phyloP scores from a whole-genome alignment of 192 early-diverging fungal species.

The Coemansia sp. region DNA sequence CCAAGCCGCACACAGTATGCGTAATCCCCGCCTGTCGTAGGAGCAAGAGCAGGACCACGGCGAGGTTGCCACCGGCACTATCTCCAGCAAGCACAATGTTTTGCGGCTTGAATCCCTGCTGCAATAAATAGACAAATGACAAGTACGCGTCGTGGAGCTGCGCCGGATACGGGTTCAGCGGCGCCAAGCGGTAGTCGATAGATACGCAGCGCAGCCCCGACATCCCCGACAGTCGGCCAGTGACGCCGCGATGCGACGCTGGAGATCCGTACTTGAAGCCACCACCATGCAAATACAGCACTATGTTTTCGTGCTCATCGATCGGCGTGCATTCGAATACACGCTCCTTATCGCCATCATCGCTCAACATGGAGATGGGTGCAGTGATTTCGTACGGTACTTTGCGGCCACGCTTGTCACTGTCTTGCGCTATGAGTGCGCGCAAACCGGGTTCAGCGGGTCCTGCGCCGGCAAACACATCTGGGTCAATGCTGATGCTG shows the following conservation, averaged over 20 bases:
- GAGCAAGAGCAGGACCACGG: slow-evolving; percentile 63
- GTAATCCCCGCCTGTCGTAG: slow-evolving; percentile 59
- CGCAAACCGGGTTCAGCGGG: slow-evolving; percentile 27
- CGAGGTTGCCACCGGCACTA: slow-evolving; percentile 72
- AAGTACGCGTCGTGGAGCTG: slow-evolving; percentile 67
- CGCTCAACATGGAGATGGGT: slow-evolving; percentile 8
- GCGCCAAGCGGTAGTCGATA: slow-evolving; percentile 50
- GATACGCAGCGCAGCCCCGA: slow-evolving; percentile 40
- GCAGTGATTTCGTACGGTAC: slow-evolving; percentile 32
- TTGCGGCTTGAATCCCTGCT: slow-evolving; percentile 60
- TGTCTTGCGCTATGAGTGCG: slow-evolving; percentile 15
- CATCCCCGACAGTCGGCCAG: slow-evolving; percentile 59
- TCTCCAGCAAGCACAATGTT: slow-evolving; percentile 71
- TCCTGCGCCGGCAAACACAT: slow-evolving; percentile 22
- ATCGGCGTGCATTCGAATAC: slow-evolving; percentile 29
- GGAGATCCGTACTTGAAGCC: slow-evolving; percentile 61
- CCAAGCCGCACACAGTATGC: slow-evolving; percentile 53
- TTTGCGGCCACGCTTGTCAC: not conserved
- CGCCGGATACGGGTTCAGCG: slow-evolving; percentile 56
- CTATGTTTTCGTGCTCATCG: slow-evolving; percentile 45
- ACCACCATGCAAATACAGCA: slow-evolving; percentile 83
- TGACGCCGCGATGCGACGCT: slow-evolving; percentile 54
- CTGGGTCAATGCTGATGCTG: slow-evolving; percentile 19
- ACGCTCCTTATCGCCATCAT: not conserved
- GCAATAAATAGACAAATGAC: slow-evolving; percentile 59